phyloP scores from a whole-genome alignment of 768 basidiomycete genomes.

The Butyriboletus loyo region DNA sequence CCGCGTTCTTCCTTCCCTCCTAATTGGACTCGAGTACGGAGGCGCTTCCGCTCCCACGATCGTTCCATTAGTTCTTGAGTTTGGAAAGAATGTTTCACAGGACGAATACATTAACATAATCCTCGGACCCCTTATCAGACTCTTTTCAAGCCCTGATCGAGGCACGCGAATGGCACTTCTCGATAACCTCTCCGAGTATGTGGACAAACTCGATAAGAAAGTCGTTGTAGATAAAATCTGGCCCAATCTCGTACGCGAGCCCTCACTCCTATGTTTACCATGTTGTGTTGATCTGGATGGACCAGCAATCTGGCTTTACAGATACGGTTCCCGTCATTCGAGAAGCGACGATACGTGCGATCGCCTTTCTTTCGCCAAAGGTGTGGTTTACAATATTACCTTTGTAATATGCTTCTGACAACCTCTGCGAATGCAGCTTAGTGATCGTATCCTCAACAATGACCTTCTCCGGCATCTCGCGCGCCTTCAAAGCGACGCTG shows the following conservation, averaged over 20 bases:
- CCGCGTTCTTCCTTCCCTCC: slow-evolving; percentile 84
- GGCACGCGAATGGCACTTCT: slow-evolving; percentile 93
- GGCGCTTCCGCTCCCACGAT: slow-evolving; percentile 74
- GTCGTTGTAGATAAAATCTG: slow-evolving; percentile 86
- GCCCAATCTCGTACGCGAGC: slow-evolving; percentile 72
- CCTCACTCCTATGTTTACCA: neutral
- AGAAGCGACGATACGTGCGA: slow-evolving; percentile 89
- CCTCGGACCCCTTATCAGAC: slow-evolving; percentile 74
- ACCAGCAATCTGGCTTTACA: slow-evolving; percentile 89
- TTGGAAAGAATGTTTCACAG: slow-evolving; percentile 67
- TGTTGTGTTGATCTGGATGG: neutral
- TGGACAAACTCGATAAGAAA: slow-evolving; percentile 83
- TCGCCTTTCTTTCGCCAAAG: slow-evolving; percentile 82
- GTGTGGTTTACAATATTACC: slow-evolving; percentile 35
- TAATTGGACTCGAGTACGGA: slow-evolving; percentile 74
- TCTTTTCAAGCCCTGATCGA: slow-evolving; percentile 87
- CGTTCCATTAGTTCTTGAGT: slow-evolving; percentile 78
- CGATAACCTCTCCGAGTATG: slow-evolving; percentile 80
- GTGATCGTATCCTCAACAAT: slow-evolving; percentile 91
- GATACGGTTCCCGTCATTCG: slow-evolving; percentile 94
- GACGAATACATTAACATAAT: slow-evolving; percentile 70
- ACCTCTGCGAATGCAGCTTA: slow-evolving; percentile 50
- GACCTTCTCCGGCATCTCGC: slow-evolving; percentile 92
- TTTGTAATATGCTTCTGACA: neutral
- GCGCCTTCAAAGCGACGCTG: slow-evolving; percentile 87